These are phyloP conservation scores for Cordyceps farinosa DNA, from an alignment of 2,329 filamentous ascomycete species.

Conservation along the genomic window DNA sequence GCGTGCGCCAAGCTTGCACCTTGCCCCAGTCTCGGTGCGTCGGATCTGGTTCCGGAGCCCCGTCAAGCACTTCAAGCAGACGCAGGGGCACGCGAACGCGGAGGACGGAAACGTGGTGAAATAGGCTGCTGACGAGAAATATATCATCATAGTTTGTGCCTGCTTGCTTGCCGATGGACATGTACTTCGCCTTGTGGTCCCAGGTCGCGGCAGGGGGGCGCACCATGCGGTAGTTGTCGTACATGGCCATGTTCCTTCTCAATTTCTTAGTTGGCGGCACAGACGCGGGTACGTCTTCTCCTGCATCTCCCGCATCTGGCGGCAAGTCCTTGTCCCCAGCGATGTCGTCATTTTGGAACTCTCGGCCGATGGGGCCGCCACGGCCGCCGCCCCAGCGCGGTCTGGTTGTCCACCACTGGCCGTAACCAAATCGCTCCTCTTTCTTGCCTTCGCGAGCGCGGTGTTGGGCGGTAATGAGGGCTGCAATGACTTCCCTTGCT, in stretches of 20 bases:
- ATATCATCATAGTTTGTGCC: slow-evolving; percentile 55
- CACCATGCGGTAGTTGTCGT: slow-evolving; percentile 62
- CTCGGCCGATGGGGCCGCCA: slow-evolving; percentile 60
- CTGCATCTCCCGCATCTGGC: slow-evolving; percentile 23
- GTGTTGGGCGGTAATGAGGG: slow-evolving; percentile 61
- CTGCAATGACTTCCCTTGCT: slow-evolving; percentile 57
- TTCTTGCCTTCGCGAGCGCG: slow-evolving; percentile 54
- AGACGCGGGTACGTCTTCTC: slow-evolving; percentile 24
- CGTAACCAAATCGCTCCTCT: slow-evolving; percentile 55
- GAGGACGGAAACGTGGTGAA: slow-evolving; percentile 59
- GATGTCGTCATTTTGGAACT: slow-evolving; percentile 48
- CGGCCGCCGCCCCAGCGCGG: slow-evolving; percentile 61
- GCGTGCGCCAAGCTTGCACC: slow-evolving; percentile 54
- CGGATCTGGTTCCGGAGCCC: slow-evolving; percentile 35
- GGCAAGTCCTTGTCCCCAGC: slow-evolving; percentile 45
- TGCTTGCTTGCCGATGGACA: slow-evolving; percentile 49
- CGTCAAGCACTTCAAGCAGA: slow-evolving; percentile 52
- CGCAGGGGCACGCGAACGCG: slow-evolving; percentile 55
- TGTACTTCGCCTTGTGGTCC: slow-evolving; percentile 58
- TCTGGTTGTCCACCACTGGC: slow-evolving; percentile 58
- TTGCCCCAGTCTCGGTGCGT: slow-evolving; percentile 45
- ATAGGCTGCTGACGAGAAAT: slow-evolving; percentile 55
- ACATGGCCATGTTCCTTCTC: slow-evolving; percentile 54
- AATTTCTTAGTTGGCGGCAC: slow-evolving; percentile 42
- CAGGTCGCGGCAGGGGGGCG: slow-evolving; percentile 54